These are phyloP conservation scores for Tuber brumale DNA, from an alignment of 495 filamentous ascomycete species.

Conservation along the genomic window DNA sequence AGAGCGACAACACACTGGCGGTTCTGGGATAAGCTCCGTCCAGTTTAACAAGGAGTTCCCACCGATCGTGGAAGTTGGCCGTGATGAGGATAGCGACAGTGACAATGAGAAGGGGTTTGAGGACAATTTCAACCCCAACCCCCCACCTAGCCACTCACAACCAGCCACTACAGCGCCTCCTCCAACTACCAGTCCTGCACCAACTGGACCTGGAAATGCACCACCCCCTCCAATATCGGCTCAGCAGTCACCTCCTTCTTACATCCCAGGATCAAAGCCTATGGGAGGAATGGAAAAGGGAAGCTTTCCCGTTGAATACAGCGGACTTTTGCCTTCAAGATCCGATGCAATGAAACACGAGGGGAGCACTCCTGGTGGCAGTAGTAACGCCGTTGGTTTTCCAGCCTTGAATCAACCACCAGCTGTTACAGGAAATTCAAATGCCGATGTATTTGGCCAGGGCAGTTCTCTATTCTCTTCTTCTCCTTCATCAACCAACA, in stretches of 20 bases:
- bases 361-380: slow-evolving; percentile 33
- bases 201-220: slow-evolving; percentile 22
- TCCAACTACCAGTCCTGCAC: slow-evolving; percentile 39
- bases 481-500: slow-evolving; percentile 10
- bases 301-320: slow-evolving; percentile 56
- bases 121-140: slow-evolving; percentile 79
- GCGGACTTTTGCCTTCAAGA: slow-evolving; percentile 59
- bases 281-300: slow-evolving; percentile 37
- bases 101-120: slow-evolving; percentile 81
- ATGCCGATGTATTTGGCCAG: slow-evolving; percentile 25
- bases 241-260: slow-evolving; percentile 60
- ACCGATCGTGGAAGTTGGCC: slow-evolving; percentile 76
- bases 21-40: slow-evolving; percentile 41
- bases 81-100: slow-evolving; percentile 73
- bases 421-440: slow-evolving; percentile 31
- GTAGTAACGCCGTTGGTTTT: slow-evolving; percentile 43
- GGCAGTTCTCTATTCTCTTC: slow-evolving; percentile 29
- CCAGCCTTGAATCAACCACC: slow-evolving; percentile 44
- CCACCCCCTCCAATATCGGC: slow-evolving; percentile 51
- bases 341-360: slow-evolving; percentile 52
- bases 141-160: slow-evolving; percentile 46
- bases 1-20: slow-evolving; percentile 44
- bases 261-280: slow-evolving; percentile 47
- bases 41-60: slow-evolving; percentile 75
- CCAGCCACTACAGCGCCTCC: slow-evolving; percentile 22